Evolutionary conservation across 352 stramenopile genomes (phyloP).

Genomic region (Pythium vanterpoolii): DNA sequence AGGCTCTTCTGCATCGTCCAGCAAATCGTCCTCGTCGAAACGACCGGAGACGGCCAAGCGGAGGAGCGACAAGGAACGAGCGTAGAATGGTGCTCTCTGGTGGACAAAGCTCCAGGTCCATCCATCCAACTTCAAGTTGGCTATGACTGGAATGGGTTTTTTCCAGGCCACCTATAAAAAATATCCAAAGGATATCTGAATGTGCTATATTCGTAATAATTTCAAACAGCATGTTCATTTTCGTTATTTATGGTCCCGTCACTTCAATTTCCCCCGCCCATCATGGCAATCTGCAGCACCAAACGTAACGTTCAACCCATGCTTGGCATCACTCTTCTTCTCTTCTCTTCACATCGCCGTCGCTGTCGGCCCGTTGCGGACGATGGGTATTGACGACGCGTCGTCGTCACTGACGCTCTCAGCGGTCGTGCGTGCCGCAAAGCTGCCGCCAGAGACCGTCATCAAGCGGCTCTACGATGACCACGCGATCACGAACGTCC

Average conservation of each 20-base stretch:
- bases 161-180: no score
- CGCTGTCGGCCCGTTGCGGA: neutral
- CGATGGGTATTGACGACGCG: neutral
- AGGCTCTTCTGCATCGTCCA: conserved; percentile 34
- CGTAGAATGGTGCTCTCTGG: no score
- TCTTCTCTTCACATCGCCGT: neutral
- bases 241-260: neutral
- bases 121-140: no score
- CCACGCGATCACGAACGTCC: neutral
- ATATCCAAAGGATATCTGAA: neutral
- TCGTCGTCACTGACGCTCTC: neutral
- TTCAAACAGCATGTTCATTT: neutral
- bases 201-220: neutral
- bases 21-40: conserved; percentile 47
- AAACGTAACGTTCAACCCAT: no score
- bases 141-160: neutral
- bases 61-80: conserved; percentile 42
- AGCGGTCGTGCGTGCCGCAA: neutral
- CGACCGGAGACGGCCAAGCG: conserved; percentile 59
- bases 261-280: neutral
- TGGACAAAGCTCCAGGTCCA: no score
- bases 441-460: neutral
- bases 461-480: neutral
- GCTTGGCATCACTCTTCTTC: neutral
- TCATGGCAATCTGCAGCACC: neutral